phyloP scores from a whole-genome alignment of 257 asterid genomes.

The Verbascum thapsus region DNA sequence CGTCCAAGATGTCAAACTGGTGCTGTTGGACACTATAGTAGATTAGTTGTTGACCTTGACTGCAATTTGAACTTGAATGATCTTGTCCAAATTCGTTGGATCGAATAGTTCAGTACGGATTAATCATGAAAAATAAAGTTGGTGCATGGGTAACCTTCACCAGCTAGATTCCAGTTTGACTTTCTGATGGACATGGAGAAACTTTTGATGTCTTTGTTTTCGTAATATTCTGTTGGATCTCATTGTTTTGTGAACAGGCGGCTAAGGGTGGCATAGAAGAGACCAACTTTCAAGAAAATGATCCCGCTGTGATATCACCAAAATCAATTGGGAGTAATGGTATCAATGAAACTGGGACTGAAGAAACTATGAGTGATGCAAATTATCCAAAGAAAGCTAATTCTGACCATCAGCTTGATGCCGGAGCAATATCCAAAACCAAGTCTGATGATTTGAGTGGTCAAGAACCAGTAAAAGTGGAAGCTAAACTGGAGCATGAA shows the following conservation, averaged over 20 bases:
- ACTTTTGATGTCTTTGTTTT: conserved; percentile 22
- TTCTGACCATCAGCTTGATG: conserved; percentile 45
- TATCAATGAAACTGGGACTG: conserved; percentile 41
- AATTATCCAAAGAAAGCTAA: conserved; percentile 39
- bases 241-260: conserved; percentile 51
- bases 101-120: conserved; percentile 6
- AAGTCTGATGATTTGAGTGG: conserved; percentile 49
- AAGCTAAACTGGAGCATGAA: conserved; percentile 40
- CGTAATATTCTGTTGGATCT: conserved; percentile 21
- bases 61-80: conserved; percentile 8
- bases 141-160: conserved; percentile 5
- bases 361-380: conserved; percentile 35
- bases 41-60: background rate
- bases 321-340: conserved; percentile 53
- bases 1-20: background rate
- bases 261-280: conserved; percentile 47
- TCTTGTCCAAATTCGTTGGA: conserved; percentile 5
- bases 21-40: background rate
- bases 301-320: conserved; percentile 43
- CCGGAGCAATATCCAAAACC: conserved; percentile 41
- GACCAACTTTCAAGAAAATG: conserved; percentile 40
- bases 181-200: conserved; percentile 13
- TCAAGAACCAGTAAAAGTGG: conserved; percentile 38
- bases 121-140: background rate
- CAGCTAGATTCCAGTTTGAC: conserved; percentile 9